Conservation (phyloP, 805 yeast species). For the Candida manassasensis region DNA sequence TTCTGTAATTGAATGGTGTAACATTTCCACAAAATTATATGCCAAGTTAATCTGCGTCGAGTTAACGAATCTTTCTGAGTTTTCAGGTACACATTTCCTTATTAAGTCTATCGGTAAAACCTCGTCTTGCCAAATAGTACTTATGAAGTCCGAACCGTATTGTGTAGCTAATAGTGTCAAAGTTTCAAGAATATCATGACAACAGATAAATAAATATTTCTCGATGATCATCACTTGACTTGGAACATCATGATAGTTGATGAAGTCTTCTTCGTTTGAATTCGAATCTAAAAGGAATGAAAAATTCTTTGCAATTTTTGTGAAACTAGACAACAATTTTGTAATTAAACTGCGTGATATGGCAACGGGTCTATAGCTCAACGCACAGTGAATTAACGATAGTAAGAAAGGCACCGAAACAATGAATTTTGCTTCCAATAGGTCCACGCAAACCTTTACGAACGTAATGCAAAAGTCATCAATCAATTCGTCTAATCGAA, state of each 20-base stretch:
- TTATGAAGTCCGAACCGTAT: slow-evolving; percentile 17
- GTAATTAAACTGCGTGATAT: slow-evolving; percentile 32
- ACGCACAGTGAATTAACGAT: slow-evolving; percentile 49
- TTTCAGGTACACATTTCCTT: slow-evolving; percentile 42
- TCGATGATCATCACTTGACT: slow-evolving; percentile 38
- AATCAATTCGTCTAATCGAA: slow-evolving; percentile 48
- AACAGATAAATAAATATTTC: slow-evolving; percentile 44
- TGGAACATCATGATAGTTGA: slow-evolving; percentile 26
- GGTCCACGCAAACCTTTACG: slow-evolving; percentile 25
- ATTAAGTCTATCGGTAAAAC: slow-evolving; percentile 27
- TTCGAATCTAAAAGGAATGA: slow-evolving; percentile 24
- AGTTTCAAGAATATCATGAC: slow-evolving; percentile 55
- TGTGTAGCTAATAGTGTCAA: slow-evolving; percentile 27
- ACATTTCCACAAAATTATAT: slow-evolving; percentile 48
- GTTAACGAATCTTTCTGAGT: slow-evolving; percentile 38
- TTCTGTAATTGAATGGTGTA: slow-evolving; percentile 39
- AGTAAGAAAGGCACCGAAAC: slow-evolving; percentile 57
- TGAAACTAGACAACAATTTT: slow-evolving; percentile 13
- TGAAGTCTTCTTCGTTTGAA: slow-evolving; percentile 23
- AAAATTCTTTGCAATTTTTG: slow-evolving; percentile 15
- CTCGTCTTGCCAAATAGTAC: slow-evolving; percentile 23
- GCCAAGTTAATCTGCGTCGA: slow-evolving; percentile 45
- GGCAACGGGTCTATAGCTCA: slow-evolving; percentile 62
- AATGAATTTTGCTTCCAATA: slow-evolving; percentile 21
- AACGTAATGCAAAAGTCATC: slow-evolving; percentile 30